Evolutionary conservation across 495 filamentous ascomycete species (phyloP).

Genomic region (Aspergillus cristatus): DNA sequence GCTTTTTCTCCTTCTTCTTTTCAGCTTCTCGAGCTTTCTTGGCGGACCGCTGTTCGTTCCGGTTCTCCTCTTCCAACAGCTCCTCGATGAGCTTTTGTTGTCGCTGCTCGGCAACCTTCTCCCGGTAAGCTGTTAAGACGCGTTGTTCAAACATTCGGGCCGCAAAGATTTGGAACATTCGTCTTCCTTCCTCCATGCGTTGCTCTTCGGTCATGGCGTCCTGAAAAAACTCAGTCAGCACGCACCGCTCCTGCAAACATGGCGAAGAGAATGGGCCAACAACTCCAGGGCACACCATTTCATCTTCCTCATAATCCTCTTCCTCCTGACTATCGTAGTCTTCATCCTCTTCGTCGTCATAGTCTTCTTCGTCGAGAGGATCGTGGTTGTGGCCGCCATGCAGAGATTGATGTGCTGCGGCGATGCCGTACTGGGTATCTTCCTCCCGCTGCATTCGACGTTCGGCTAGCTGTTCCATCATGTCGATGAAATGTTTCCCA

Average conservation of each 20-base stretch:
- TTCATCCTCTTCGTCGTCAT: conserved; percentile 75
- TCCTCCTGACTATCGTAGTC: conserved; percentile 84
- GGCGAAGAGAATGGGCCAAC: conserved; percentile 7
- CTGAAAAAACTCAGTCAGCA: conserved; percentile 41
- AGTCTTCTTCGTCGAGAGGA: conserved; percentile 64
- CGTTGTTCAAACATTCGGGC: conserved; percentile 98
- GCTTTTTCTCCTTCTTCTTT: conserved; percentile 85
- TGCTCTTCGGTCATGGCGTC: conserved; percentile 96
- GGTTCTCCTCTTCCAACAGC: conserved; percentile 70
- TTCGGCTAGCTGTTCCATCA: conserved; percentile 99
- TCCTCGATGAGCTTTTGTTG: conserved; percentile 89
- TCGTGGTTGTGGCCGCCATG: conserved; percentile 55
- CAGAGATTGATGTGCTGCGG: conserved; percentile 49
- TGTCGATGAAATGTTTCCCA: conserved; percentile 99
- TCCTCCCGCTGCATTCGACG: conserved; percentile 94
- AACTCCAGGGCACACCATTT: conserved; percentile 49
- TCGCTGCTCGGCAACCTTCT: conserved; percentile 89
- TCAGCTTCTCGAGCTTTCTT: conserved; percentile 91
- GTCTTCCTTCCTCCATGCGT: conserved; percentile 94
- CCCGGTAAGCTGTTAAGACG: conserved; percentile 91
- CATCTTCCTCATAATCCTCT: conserved; percentile 76
- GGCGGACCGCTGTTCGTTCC: conserved; percentile 67
- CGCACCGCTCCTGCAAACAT: conserved; percentile 3
- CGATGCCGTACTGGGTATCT: conserved; percentile 64
- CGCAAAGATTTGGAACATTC: conserved; percentile 99